Evolutionary conservation across 139 green algal genomes (phyloP), one percentile per base, ranked within the genome.

Genomic region (Haematococcus lacustris): DNA sequence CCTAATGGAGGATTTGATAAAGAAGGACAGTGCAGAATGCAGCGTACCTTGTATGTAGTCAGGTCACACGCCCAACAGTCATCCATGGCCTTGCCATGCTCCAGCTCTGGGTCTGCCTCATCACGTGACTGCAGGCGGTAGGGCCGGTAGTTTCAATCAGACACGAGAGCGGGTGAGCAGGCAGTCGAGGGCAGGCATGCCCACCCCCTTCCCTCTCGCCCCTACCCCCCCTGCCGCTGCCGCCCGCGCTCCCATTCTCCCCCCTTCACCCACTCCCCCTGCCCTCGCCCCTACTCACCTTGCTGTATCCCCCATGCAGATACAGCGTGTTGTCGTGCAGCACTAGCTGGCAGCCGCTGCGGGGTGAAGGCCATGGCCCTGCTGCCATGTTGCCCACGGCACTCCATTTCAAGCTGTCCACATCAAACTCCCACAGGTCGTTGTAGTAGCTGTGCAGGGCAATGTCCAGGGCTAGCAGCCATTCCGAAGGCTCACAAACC

Each of bases 251-350:
- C 13, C 47, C 13, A 57, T 13, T 57, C 13, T 57, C 13, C 21
- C 13, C 47, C 13, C 47, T 57, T 57, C 47, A 57, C 21, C 47
- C 21, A 21, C 13, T 28, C 21, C 47, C 13, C 47, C 13, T 57
- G n/a, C 13, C 1, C 1, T 28, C 23, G 51, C 40, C 25, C 17
- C 30, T 41, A 33, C 63, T 43, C 60, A 81, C 83, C 75, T 97
- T 94, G 71, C 69, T 87, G 80, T 98, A 97, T 17, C 95, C 95
- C 0, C 93, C 93, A 73, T 97, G 93, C 37, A 98, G 61, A 66
- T 88, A 93, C 38, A 98, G 73, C 57, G 67, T 77, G 60, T 96
- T 85, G 0, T 76, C 82, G 38, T 89, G 74, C 60, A 96, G 68
- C 4, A 83, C 80, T 77, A 95, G 62, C 71, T 91, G 85, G 79